A percentile compares a stretch with the other conserved stretches of the same genome.
These are phyloP conservation scores for Xylaria sp. DNA, from an alignment of 2,329 filamentous ascomycete genomes.

Conservation along the genomic window DNA sequence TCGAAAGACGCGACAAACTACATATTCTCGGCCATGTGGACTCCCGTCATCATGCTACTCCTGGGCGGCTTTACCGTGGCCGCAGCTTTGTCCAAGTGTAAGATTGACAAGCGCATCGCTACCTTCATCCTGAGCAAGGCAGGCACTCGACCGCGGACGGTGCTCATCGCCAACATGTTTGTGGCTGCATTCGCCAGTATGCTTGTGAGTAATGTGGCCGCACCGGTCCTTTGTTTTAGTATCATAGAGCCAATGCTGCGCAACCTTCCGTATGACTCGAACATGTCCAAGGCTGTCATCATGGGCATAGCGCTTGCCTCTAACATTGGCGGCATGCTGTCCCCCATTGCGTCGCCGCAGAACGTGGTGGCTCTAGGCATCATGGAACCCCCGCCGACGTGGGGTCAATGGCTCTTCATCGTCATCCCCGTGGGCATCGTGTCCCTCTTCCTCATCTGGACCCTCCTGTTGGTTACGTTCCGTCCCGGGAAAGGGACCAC, in stretches of 20 bases:
- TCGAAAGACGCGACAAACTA: constrained; percentile 83
- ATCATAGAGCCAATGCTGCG: constrained; percentile 98
- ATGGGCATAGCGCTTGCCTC: constrained; percentile 94
- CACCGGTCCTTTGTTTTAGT: constrained; percentile 95
- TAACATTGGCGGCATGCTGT: constrained; percentile 96
- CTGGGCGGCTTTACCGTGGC: constrained; percentile 96
- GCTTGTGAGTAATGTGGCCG: constrained; percentile 98
- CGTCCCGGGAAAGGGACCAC: constrained; percentile 84
- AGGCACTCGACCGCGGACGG: constrained; percentile 86
- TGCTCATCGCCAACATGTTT: constrained; percentile 97
- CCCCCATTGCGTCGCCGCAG: constrained; percentile 95
- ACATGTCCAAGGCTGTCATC: constrained; percentile 94
- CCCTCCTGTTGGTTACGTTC: constrained; percentile 85
- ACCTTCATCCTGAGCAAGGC: constrained; percentile 97
- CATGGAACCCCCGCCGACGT: constrained; percentile 90
- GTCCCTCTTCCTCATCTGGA: constrained; percentile 88
- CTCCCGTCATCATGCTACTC: constrained; percentile 97
- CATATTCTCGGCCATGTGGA: constrained; percentile 98
- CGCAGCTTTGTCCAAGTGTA: constrained; percentile 94
- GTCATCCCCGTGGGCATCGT: constrained; percentile 91
- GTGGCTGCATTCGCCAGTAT: constrained; percentile 97
- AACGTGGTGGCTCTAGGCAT: constrained; percentile 97
- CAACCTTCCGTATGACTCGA: constrained; percentile 87
- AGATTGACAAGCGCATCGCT: constrained; percentile 96
- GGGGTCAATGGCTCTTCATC: constrained; percentile 98